Evolutionary conservation across 352 stramenopile genomes (phyloP).

Genomic region (Phytophthora capsici): DNA sequence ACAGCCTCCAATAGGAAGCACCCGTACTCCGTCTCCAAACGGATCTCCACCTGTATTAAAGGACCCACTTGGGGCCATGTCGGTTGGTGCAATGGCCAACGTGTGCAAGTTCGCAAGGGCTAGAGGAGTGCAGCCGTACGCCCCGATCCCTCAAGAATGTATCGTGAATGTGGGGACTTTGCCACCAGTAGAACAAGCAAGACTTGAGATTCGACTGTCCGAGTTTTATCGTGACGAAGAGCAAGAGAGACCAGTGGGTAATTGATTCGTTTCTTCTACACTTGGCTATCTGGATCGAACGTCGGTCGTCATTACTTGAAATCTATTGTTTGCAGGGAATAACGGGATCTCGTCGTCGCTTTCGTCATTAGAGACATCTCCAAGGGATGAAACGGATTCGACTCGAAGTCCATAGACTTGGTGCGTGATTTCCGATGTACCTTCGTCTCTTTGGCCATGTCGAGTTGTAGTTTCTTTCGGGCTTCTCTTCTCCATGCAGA

Average conservation of each 20-base stretch:
- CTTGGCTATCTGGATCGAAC: constrained; percentile 11
- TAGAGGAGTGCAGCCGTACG: constrained; percentile 47
- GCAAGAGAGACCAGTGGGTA: too few relatives aligned
- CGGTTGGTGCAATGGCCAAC: constrained; percentile 61
- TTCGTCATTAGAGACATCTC: not conserved
- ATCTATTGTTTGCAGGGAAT: constrained; percentile 4
- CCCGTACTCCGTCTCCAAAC: not conserved
- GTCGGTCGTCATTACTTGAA: constrained; percentile 20
- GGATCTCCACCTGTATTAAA: not conserved
- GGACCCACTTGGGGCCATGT: constrained; percentile 32
- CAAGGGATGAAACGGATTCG: not conserved
- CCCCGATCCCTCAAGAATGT: constrained; percentile 47
- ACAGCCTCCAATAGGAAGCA: not conserved
- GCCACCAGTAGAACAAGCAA: constrained; percentile 49
- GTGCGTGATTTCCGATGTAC: constrained; percentile 7
- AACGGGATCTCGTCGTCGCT: constrained; percentile 30
- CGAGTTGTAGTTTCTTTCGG: not conserved
- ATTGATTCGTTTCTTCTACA: not conserved
- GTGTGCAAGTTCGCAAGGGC: constrained; percentile 49
- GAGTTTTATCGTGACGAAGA: constrained; percentile 57
- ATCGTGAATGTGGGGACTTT: constrained; percentile 38
- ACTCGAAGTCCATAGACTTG: constrained; percentile 7
- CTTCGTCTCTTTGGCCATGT: constrained; percentile 8
- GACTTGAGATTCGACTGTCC: constrained; percentile 58
- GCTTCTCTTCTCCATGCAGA: constrained; percentile 14